Conservation (phyloP, 495 filamentous ascomycete genomes). For the Xylaria palmicola region DNA sequence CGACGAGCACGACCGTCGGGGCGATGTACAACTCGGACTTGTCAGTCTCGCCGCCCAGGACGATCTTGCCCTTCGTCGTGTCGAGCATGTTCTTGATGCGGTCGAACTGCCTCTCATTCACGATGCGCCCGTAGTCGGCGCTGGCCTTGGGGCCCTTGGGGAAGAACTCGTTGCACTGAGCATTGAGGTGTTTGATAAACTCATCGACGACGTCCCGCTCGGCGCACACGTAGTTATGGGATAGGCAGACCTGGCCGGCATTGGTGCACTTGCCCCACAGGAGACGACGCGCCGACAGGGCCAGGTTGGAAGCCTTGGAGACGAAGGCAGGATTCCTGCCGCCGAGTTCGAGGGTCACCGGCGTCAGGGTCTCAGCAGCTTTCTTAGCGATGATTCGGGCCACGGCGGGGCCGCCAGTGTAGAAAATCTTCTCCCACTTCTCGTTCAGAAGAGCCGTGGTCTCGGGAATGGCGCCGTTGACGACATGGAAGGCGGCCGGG, state of each 20-base stretch:
- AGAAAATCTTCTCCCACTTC: slow-evolving; percentile 98
- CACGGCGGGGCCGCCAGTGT: slow-evolving; percentile 76
- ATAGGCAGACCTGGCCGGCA: slow-evolving; percentile 85
- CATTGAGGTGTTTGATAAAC: slow-evolving; percentile 74
- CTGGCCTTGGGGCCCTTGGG: slow-evolving; percentile 76
- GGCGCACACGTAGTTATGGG: slow-evolving; percentile 84
- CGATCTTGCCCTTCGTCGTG: slow-evolving; percentile 74
- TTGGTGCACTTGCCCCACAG: slow-evolving; percentile 86
- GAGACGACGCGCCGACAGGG: slow-evolving; percentile 78
- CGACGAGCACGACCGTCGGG: slow-evolving; percentile 77
- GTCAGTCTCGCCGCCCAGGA: slow-evolving; percentile 81
- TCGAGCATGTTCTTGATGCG: slow-evolving; percentile 90
- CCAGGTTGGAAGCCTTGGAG: slow-evolving; percentile 74
- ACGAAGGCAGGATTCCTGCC: slow-evolving; percentile 89
- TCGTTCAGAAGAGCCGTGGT: slow-evolving; percentile 77
- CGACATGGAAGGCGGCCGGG: slow-evolving; percentile 68
- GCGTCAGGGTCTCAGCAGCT: slow-evolving; percentile 87
- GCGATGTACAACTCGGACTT: slow-evolving; percentile 77
- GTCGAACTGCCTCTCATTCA: slow-evolving; percentile 73
- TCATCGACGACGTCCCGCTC: slow-evolving; percentile 68
- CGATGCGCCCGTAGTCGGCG: slow-evolving; percentile 72
- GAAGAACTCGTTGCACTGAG: slow-evolving; percentile 73
- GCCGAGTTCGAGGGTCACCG: slow-evolving; percentile 84
- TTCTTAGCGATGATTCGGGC: slow-evolving; percentile 88
- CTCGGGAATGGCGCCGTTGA: slow-evolving; percentile 80